Conservation (phyloP, 768 basidiomycete species). For the Russula earlei region DNA sequence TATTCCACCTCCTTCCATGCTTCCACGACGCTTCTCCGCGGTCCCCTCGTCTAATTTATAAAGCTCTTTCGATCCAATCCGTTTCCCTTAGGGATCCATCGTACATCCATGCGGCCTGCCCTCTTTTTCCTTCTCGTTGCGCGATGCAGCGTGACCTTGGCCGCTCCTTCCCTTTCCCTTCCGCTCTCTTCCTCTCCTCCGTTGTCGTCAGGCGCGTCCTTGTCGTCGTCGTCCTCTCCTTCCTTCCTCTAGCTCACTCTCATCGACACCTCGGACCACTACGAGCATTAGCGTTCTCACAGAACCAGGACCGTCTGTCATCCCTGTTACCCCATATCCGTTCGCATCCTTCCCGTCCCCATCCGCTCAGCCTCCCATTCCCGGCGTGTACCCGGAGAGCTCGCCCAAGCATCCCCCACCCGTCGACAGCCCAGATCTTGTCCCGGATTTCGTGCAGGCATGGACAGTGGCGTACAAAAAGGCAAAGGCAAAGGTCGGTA, state of each 20-base stretch:
- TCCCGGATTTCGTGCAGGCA: conserved; percentile 41
- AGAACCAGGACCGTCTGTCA: not conserved
- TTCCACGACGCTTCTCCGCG: not conserved
- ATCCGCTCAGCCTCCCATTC: conserved; percentile 42
- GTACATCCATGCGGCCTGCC: not conserved
- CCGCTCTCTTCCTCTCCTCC: not conserved
- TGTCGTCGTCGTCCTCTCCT: not conserved
- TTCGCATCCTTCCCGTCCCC: conserved; percentile 17
- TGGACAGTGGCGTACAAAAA: conserved; percentile 54
- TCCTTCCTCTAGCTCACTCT: not conserved
- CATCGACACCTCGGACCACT: not conserved
- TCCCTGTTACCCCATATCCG: conserved; percentile 3
- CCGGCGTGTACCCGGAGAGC: conserved; percentile 43
- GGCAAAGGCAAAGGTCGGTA: conserved; percentile 32
- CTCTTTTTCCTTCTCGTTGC: not conserved
- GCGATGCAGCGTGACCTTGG: not conserved
- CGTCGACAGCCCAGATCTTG: conserved; percentile 31
- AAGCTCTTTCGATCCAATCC: too few relatives aligned
- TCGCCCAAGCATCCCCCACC: conserved; percentile 51
- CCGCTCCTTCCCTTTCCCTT: not conserved
- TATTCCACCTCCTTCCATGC: too few relatives aligned
- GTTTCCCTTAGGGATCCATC: too few relatives aligned
- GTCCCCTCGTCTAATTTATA: not conserved
- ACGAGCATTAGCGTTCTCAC: not conserved
- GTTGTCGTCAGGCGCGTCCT: not conserved